Percentiles rank a stretch among this genome's conserved stretches.
Evolutionary conservation across 345 rosid species (phyloP).

Genomic region (Brassica incana): DNA sequence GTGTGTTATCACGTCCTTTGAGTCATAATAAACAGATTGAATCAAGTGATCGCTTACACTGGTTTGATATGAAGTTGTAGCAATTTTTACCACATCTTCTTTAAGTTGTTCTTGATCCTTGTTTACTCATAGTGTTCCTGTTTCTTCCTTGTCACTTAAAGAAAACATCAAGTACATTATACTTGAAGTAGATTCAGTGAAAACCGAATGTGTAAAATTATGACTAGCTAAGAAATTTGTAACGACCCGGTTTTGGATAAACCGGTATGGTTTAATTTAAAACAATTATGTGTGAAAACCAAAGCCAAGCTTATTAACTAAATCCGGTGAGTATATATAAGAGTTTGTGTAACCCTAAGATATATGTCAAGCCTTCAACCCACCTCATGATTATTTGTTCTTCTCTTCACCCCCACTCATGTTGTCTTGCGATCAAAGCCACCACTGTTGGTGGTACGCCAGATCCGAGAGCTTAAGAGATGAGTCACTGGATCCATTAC

Average conservation of each 20-base stretch:
- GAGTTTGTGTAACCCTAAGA: background rate
- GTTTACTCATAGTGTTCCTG: no score
- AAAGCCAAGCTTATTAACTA: background rate
- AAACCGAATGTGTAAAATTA: no score
- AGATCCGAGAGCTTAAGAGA: background rate
- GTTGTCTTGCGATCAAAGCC: background rate
- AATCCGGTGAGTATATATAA: background rate
- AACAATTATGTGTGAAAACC: background rate
- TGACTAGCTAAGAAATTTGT: no score
- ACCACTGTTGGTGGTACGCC: background rate
- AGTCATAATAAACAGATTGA: no score
- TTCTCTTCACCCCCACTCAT: background rate
- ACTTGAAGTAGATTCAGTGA: no score
- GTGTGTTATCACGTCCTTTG: no score
- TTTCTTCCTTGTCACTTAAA: no score
- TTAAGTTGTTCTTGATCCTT: no score
- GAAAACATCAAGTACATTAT: no score
- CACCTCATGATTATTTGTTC: background rate
- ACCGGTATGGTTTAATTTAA: background rate
- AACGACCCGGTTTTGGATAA: background rate
- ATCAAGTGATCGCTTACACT: no score
- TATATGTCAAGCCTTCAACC: background rate
- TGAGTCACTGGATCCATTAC: background rate
- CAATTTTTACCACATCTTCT: no score
- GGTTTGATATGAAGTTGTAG: no score